A percentile compares a stretch with the other conserved stretches of the same genome.
phyloP scores from a whole-genome alignment of 345 rosid genomes.

The Salix purpurea region DNA sequence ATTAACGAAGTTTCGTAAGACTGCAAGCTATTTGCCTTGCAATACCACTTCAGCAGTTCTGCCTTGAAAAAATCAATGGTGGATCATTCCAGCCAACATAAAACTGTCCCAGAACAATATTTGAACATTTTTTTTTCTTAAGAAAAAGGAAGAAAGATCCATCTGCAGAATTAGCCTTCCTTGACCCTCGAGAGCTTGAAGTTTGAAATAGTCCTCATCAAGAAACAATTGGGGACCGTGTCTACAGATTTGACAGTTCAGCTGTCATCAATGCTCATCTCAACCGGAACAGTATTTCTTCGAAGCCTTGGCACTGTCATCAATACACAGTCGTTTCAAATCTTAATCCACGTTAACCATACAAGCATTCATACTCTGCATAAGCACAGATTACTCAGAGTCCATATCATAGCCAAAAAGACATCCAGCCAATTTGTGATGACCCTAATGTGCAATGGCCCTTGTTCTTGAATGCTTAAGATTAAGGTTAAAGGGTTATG shows the following conservation, averaged over 20 bases:
- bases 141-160: too few species aligned
- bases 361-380: not conserved
- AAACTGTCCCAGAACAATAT: not conserved
- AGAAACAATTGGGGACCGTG: not conserved
- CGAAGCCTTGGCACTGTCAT: not conserved
- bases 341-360: not conserved
- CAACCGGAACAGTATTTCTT: not conserved
- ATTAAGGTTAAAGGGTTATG: slow-evolving; percentile 3
- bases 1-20: not conserved
- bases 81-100: not conserved
- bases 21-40: too few species aligned
- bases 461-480: not conserved
- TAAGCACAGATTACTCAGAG: not conserved
- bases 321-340: not conserved
- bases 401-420: too few species aligned
- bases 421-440: not conserved
- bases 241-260: slow-evolving; percentile 12
- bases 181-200: too few species aligned
- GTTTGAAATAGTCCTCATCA: not conserved
- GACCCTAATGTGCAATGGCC: not conserved
- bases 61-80: too few species aligned
- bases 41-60: too few species aligned
- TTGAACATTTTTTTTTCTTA: not conserved
- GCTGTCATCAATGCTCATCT: slow-evolving; percentile 5
- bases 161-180: too few species aligned